Evolutionary conservation across 495 filamentous ascomycete species (phyloP).

Genomic region (Xylaria acuta): DNA sequence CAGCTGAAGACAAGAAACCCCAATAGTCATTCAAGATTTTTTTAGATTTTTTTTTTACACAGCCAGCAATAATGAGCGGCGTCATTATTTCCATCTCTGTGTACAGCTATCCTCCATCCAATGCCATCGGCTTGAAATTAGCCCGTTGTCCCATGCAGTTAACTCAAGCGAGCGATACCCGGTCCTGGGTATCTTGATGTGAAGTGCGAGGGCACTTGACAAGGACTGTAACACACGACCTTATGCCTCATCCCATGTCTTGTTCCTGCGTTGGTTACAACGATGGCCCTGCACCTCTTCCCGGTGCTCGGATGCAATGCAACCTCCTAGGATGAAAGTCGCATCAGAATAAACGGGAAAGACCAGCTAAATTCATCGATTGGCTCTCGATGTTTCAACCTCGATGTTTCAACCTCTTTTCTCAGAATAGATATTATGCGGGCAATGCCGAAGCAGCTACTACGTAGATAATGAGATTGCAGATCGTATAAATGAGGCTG

Average conservation of each 20-base stretch:
- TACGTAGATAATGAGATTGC: constrained; percentile 11
- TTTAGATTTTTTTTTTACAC: neutral
- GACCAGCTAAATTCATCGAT: constrained; percentile 19
- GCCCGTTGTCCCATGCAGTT: neutral
- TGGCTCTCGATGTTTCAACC: constrained; percentile 13
- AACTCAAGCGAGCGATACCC: neutral
- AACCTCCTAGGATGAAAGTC: constrained; percentile 19
- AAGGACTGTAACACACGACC: constrained; percentile 10
- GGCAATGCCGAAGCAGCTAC: constrained; percentile 4
- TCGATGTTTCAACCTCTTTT: constrained; percentile 3
- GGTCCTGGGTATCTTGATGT: neutral
- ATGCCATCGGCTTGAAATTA: neutral
- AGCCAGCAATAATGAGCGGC: neutral
- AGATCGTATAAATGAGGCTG: constrained; percentile 26
- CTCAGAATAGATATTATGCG: constrained; percentile 12
- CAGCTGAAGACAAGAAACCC: neutral
- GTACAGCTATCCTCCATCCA: neutral
- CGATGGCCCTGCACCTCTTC: constrained; percentile 10
- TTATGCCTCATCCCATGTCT: constrained; percentile 20
- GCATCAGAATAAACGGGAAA: constrained; percentile 12
- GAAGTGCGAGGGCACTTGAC: neutral
- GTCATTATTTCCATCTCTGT: neutral
- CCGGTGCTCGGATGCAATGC: constrained; percentile 27
- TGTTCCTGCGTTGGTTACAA: constrained; percentile 27
- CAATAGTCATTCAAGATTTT: neutral